phyloP scores from a whole-genome alignment of 164 flowering plant species.

The Dillenia turbinata region DNA sequence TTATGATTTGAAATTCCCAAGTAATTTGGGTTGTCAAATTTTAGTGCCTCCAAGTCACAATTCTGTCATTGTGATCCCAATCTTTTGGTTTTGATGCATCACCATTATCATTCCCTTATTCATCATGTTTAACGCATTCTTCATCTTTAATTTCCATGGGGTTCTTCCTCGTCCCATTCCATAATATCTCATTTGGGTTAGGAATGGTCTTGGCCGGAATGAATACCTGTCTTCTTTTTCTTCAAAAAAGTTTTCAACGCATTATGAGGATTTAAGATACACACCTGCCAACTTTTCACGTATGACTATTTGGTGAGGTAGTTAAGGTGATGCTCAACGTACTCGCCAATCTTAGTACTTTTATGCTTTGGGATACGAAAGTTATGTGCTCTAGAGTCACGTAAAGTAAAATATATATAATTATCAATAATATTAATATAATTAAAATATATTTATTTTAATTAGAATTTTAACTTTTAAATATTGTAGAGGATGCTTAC shows the following conservation, averaged over 20 bases:
- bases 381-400: too few relatives aligned
- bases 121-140: constrained; percentile 93
- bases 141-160: constrained; percentile 67
- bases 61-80: constrained; percentile 99
- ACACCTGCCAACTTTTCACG: constrained; percentile 84
- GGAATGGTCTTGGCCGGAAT: constrained; percentile 83
- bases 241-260: constrained; percentile 30
- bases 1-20: constrained; percentile 90
- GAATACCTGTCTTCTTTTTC: constrained; percentile 70
- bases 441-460: too few relatives aligned
- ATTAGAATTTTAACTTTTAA: too few relatives aligned
- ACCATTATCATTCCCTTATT: constrained; percentile 92
- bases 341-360: constrained; percentile 88
- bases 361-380: constrained; percentile 74
- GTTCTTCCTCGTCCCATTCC: constrained; percentile 99
- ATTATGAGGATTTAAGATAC: constrained; percentile 30
- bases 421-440: too few relatives aligned
- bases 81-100: constrained; percentile 95
- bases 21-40: constrained; percentile 80
- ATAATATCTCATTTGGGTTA: constrained; percentile 88
- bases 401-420: too few relatives aligned
- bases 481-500: too few relatives aligned
- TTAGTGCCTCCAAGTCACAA: constrained; percentile 98
- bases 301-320: constrained; percentile 73
- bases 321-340: constrained; percentile 87